phyloP scores from a whole-genome alignment of 495 filamentous ascomycete genomes.

The Hamigera avellanea region DNA sequence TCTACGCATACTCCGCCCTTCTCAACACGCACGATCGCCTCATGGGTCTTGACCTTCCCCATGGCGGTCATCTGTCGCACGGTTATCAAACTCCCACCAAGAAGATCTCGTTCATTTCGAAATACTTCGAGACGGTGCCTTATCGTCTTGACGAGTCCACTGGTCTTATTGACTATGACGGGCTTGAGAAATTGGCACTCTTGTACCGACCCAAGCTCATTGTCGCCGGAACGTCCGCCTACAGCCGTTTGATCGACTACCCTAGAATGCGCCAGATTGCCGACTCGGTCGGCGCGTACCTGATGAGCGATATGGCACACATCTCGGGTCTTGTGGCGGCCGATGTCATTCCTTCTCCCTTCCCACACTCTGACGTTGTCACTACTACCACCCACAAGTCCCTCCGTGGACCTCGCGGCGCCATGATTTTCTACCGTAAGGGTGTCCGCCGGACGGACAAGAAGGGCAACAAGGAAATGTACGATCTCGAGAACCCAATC shows the following conservation, averaged over 20 bases:
- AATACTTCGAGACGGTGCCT: constrained; percentile 96
- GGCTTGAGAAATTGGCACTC: constrained; percentile 70
- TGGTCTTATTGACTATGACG: constrained; percentile 88
- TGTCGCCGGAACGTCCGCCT: constrained; percentile 87
- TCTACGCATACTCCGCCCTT: constrained; percentile 89
- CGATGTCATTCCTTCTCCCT: constrained; percentile 81
- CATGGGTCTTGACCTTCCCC: constrained; percentile 94
- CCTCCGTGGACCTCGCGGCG: constrained; percentile 83
- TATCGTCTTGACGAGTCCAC: constrained; percentile 86
- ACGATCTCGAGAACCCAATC: constrained; percentile 89
- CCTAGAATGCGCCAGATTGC: constrained; percentile 74
- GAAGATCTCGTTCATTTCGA: constrained; percentile 96
- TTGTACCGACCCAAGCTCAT: constrained; percentile 93
- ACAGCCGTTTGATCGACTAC: constrained; percentile 92
- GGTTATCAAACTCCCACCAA: constrained; percentile 96
- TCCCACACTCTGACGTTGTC: constrained; percentile 80
- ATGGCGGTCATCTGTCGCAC: constrained; percentile 93
- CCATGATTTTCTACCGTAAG: constrained; percentile 96
- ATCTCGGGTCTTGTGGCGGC: constrained; percentile 91
- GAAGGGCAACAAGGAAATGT: constrained; percentile 71
- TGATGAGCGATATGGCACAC: constrained; percentile 95
- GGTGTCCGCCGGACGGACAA: constrained; percentile 82
- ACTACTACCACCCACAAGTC: constrained; percentile 99
- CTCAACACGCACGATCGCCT: constrained; percentile 87
- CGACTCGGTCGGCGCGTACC: constrained; percentile 83